Base-by-base conservation (phyloP, 2,329 filamentous ascomycete species). In the Keithomyces neogunnii region DNA sequence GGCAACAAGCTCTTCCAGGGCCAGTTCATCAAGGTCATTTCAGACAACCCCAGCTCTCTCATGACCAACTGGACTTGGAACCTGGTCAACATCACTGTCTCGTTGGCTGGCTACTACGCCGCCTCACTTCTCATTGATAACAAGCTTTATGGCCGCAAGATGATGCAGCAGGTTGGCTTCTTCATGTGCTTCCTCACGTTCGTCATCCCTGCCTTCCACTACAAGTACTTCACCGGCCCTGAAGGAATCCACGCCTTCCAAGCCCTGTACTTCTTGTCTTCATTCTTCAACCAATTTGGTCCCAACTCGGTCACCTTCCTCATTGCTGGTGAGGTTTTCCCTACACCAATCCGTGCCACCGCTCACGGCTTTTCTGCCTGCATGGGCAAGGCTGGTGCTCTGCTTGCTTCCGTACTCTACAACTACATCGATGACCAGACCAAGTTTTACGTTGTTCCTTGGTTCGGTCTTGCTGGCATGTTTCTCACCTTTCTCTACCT, bases 211-310 rank as follows among this genome's bases (percentile, higher is more conserved):
- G 91, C 86, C 45, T 96, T 96, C 79, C 76, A 89, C 65, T 96
- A 85, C 74, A 67, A 88, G 0, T 90, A 93, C 80, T 96, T 90
- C 75, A 89, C 81, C 26, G 76, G 75, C 47, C 73, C 77, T 1
- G 74, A 75, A 5, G 82, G 89, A 61, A 86, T 96, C 67, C 84
- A 89, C 63, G 75, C 78, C n/a, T 97, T 97, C 84, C 91, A 96
- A 75, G 84, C 91, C 65, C 96, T 97, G 89, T 96, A 96, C 79
- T 96, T 96, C 74, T 69, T 97, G 60, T 95, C 89, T 6, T 95
- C 89, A 29, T 97, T 97, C 77, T 97, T 97, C 84, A 96, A 96
- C 79, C 92, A 97, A 68, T 97, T 97, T 64, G 92, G 92, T 10
- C 92, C 92, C 70, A 97, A 97, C 79, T 86, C 84, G 45, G 90